Conservation (phyloP, 208 protist genomes). For the Entamoeba invadens region DNA sequence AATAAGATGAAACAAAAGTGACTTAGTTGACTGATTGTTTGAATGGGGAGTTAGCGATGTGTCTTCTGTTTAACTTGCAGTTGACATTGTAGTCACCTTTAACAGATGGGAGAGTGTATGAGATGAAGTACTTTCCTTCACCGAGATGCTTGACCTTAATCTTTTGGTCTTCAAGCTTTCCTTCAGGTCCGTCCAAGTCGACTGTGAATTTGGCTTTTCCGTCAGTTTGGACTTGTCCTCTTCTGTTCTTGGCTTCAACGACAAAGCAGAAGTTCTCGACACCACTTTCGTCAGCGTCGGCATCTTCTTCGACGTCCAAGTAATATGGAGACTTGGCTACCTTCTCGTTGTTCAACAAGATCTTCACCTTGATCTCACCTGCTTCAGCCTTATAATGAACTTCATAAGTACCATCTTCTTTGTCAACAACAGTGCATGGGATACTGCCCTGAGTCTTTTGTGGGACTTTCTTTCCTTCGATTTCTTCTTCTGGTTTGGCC, state of each 20-base stretch:
- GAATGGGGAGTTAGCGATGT: background rate
- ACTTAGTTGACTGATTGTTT: background rate
- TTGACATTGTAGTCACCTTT: background rate
- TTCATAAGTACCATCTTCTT: background rate
- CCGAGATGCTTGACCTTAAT: background rate
- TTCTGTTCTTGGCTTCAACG: background rate
- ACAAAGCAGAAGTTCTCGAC: background rate
- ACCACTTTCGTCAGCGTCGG: background rate
- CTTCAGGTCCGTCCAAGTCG: background rate
- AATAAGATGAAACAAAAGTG: too few relatives aligned
- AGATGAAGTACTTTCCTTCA: background rate
- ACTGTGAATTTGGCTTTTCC: background rate
- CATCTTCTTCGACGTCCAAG: background rate
- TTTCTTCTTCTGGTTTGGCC: too few relatives aligned
- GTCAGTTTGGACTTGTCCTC: background rate
- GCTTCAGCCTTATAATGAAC: background rate
- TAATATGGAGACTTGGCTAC: background rate
- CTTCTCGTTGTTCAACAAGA: background rate
- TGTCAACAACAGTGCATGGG: background rate
- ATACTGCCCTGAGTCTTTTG: background rate
- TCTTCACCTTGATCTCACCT: background rate
- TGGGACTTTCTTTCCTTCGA: background rate
- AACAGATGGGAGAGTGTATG: background rate
- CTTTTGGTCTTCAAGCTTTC: background rate
- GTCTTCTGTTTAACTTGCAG: background rate